phyloP scores from a whole-genome alignment of 345 rosid species.

The Psidium friedrichsthalianum region DNA sequence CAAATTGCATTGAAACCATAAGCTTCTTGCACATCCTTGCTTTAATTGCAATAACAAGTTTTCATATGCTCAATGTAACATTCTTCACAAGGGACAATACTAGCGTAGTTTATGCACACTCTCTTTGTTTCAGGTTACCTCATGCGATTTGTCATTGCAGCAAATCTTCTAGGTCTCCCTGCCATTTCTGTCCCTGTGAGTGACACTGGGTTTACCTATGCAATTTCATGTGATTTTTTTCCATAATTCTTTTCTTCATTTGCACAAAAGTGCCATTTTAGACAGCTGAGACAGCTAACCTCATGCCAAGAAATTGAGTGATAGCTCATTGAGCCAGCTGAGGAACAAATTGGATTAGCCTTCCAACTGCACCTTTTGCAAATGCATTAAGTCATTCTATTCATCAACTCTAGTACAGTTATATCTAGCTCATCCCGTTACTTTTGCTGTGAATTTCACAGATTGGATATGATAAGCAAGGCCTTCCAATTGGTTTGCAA shows the following conservation, averaged over 20 bases:
- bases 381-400: neutral
- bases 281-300: neutral
- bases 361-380: too few relatives aligned
- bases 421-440: neutral
- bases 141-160: constrained; percentile 54
- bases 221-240: neutral
- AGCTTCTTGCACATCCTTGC: neutral
- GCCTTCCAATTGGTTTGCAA: constrained; percentile 81
- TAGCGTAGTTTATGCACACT: neutral
- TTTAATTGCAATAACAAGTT: neutral
- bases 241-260: neutral
- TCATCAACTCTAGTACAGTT: neutral
- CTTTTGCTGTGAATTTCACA: constrained; percentile 8
- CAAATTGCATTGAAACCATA: neutral
- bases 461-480: constrained; percentile 83
- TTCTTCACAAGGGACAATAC: neutral
- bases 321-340: neutral
- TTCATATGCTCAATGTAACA: neutral
- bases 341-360: neutral
- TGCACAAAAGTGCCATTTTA: neutral
- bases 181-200: constrained; percentile 81
- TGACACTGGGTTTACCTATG: neutral
- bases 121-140: constrained; percentile 42
- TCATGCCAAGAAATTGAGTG: neutral
- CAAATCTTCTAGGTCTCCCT: constrained; percentile 76